A percentile compares a stretch with the other conserved stretches of the same genome.
Conservation (phyloP, 805 yeast species). For the Yarrowia sp. region DNA sequence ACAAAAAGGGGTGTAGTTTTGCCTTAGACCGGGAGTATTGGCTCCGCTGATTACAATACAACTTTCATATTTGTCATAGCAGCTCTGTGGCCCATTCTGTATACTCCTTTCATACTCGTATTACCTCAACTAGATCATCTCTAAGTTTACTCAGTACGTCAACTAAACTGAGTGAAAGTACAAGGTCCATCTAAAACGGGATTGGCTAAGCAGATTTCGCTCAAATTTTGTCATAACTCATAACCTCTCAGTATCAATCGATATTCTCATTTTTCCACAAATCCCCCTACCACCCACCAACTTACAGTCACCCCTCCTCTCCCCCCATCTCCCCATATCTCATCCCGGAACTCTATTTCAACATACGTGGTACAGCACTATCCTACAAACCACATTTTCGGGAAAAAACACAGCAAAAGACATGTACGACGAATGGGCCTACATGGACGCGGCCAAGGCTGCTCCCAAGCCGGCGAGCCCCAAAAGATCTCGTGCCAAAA, state of each 20-base stretch:
- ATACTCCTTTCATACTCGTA: too few relatives aligned
- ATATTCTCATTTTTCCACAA: not conserved
- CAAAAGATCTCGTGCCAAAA: slow-evolving; percentile 16
- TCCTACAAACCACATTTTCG: not conserved
- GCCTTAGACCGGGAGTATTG: too few relatives aligned
- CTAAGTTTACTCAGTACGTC: not conserved
- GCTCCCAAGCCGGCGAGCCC: slow-evolving; percentile 1
- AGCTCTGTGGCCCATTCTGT: too few relatives aligned
- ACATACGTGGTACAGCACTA: not conserved
- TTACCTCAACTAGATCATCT: not conserved
- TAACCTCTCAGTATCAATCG: too few relatives aligned
- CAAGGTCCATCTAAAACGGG: not conserved
- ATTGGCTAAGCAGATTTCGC: not conserved
- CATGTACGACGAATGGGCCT: slow-evolving; percentile 39
- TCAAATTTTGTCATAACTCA: too few relatives aligned
- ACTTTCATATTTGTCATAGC: not conserved
- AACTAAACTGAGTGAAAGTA: not conserved
- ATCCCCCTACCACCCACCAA: not conserved
- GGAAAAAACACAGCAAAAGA: not conserved
- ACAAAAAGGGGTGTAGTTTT: too few relatives aligned
- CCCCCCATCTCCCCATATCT: not conserved
- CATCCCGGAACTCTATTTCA: not conserved
- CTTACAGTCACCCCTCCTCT: not conserved
- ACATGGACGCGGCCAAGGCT: slow-evolving; percentile 29
- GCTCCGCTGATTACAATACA: not conserved